Conservation (phyloP, 2,329 filamentous ascomycete species). For the Alternaria novae-zelandiae region DNA sequence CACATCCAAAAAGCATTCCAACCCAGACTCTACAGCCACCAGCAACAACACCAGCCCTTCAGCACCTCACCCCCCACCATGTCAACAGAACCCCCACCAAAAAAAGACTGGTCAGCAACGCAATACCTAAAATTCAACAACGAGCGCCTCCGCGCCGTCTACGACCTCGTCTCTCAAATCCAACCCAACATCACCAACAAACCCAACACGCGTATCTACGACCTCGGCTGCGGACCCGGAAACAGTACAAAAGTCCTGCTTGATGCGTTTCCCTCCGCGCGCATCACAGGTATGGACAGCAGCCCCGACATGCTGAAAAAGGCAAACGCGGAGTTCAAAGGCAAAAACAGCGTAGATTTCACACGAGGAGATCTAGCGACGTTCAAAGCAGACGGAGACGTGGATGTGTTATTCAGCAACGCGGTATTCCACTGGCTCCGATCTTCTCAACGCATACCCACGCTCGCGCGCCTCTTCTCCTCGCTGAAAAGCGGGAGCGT, state of each 20-base stretch:
- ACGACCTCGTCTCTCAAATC: conserved; percentile 61
- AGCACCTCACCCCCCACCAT: not conserved
- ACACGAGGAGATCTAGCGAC: conserved; percentile 54
- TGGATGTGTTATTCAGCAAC: conserved; percentile 60
- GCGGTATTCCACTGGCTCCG: conserved; percentile 67
- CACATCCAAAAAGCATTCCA: not conserved
- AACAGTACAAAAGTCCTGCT: conserved; percentile 62
- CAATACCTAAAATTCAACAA: conserved; percentile 64
- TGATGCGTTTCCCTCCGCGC: conserved; percentile 55
- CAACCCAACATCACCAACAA: conserved; percentile 37
- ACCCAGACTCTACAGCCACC: not conserved
- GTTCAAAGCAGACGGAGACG: conserved; percentile 41
- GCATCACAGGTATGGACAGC: conserved; percentile 61
- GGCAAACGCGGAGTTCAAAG: conserved; percentile 51
- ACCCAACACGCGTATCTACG: conserved; percentile 54
- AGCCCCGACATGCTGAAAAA: conserved; percentile 63
- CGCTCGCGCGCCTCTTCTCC: conserved; percentile 54
- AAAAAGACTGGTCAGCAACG: conserved; percentile 60
- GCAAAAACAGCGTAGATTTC: conserved; percentile 49
- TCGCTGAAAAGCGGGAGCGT: conserved; percentile 54
- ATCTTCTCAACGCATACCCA: conserved; percentile 50
- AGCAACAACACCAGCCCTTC: not conserved
- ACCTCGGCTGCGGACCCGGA: conserved; percentile 67
- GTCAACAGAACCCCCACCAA: not conserved
- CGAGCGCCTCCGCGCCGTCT: conserved; percentile 60